Base-by-base conservation (phyloP, 164 flowering plant genomes). In the Magnolia kwangsiensis region DNA sequence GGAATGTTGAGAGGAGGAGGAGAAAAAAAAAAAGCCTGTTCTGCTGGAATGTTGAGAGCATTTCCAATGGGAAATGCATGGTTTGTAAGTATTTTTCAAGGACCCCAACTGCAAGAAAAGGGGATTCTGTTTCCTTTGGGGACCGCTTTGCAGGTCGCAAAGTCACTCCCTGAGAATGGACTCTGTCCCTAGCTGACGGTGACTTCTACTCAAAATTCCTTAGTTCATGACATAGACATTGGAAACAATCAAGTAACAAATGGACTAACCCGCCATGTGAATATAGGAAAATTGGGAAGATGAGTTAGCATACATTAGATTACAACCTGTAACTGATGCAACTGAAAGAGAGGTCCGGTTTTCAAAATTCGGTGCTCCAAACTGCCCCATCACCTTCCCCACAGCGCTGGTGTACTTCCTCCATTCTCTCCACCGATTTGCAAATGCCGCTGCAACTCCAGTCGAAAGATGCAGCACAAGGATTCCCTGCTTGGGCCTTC, bases 371-470 rank as follows among this genome's bases (percentile, higher is more conserved):
- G 8, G 93, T 80, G 77, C 84, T 88, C 98, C 96, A 94, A 51
- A 94, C 85, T 29, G 97, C 96, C 73, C 82, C 96, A 51, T 90
- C 93, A 49, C 91, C 97, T 77, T 94, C 98, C 18, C 97, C 92
- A 69, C 98, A 94, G 1, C 83, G 86, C 78, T 87, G 88, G 77
- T 94, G 98, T 10, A 94, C 96, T 73, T 90, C 96, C 55, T 81
- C 80, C 93, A 94, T 92, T 76, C 94, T 89, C 83, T 94, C 97
- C 16, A 85, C 94, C 2, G 98, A 92, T 80, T 89, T 92, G 81
- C 98, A 94, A 31, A 94, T 84, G 63, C 98, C 98, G 50, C 98
- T 94, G 86, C 98, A 94, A 83, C 91, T 92, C 97, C 98, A 94
- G 51, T 94, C 98, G 79, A 92, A 94, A 23, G 98, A 94, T 70